These are phyloP conservation scores for Didymellaceae sp. DNA, from an alignment of 2,329 filamentous ascomycete genomes.

Conservation along the genomic window DNA sequence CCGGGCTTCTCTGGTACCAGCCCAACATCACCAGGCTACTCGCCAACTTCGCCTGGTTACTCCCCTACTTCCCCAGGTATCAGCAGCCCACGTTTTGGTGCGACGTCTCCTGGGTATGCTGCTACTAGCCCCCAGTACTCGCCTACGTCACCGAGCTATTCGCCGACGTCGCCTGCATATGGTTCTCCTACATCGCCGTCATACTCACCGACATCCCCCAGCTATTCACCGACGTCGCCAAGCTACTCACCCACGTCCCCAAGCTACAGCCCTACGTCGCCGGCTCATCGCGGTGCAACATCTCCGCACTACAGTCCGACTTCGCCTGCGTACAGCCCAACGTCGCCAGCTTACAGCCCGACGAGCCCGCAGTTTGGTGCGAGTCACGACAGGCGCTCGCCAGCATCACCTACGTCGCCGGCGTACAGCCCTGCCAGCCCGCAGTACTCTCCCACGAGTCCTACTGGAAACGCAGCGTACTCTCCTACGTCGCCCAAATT, in stretches of 20 bases:
- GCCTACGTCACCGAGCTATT: conserved; percentile 66
- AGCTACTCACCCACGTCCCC: conserved; percentile 64
- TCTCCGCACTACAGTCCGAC: conserved; percentile 55
- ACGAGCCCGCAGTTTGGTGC: conserved; percentile 56
- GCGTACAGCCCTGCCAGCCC: conserved; percentile 74
- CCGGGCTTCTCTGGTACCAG: conserved; percentile 51
- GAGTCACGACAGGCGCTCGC: conserved; percentile 45
- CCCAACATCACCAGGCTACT: conserved; percentile 55
- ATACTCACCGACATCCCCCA: conserved; percentile 64
- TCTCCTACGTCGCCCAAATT: conserved; percentile 51
- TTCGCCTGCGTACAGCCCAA: conserved; percentile 61
- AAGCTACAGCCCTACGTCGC: conserved; percentile 61
- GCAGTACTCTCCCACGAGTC: conserved; percentile 62
- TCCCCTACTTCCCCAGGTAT: conserved; percentile 72
- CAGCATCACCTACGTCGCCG: conserved; percentile 70
- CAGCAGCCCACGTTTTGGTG: conserved; percentile 62
- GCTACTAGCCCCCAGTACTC: conserved; percentile 57
- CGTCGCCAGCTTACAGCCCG: conserved; percentile 60
- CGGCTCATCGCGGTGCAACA: conserved; percentile 50
- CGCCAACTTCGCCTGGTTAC: conserved; percentile 46
- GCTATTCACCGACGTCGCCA: conserved; percentile 57
- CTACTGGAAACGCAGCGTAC: conserved; percentile 59
- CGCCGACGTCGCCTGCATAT: conserved; percentile 62
- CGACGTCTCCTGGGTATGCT: conserved; percentile 60
- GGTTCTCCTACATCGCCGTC: conserved; percentile 47